Conservation (phyloP, 2,329 filamentous ascomycete species). For the Trichoderma atrobrunneum region DNA sequence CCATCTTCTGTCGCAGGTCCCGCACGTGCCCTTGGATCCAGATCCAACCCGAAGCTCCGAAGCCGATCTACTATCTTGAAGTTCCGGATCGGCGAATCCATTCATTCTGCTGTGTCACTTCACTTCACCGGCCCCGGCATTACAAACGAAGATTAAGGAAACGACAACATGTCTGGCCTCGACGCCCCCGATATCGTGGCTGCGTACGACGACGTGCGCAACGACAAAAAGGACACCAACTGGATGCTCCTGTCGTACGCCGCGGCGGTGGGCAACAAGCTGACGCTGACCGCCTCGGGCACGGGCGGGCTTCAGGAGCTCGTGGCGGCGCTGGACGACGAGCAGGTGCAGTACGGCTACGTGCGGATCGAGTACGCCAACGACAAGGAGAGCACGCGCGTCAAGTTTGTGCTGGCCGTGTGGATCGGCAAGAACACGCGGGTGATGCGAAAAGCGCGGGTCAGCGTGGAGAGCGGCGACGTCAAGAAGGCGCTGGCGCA, state of each 20-base stretch:
- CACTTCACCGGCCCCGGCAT: neutral
- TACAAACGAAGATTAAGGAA: neutral
- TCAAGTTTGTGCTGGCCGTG: constrained; percentile 66
- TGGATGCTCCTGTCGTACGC: constrained; percentile 66
- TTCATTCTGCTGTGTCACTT: neutral
- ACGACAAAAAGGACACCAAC: constrained; percentile 63
- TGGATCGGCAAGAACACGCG: constrained; percentile 66
- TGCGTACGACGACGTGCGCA: constrained; percentile 66
- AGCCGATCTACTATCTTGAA: neutral
- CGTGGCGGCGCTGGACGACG: constrained; percentile 52
- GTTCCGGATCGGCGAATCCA: neutral
- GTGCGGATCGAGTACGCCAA: constrained; percentile 67
- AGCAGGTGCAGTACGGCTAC: constrained; percentile 65
- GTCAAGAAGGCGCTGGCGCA: constrained; percentile 64
- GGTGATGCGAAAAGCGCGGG: constrained; percentile 68
- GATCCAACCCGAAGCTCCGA: neutral
- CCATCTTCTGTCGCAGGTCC: neutral
- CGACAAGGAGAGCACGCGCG: constrained; percentile 64
- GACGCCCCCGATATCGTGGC: constrained; percentile 58
- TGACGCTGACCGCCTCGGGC: constrained; percentile 57
- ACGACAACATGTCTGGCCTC: constrained; percentile 50
- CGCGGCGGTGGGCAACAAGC: constrained; percentile 52
- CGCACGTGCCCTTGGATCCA: constrained; percentile 8
- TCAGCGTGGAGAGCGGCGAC: constrained; percentile 63
- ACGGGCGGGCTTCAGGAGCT: constrained; percentile 60